phyloP scores from a whole-genome alignment of 352 stramenopile genomes.

The Phytophthora rubi region DNA sequence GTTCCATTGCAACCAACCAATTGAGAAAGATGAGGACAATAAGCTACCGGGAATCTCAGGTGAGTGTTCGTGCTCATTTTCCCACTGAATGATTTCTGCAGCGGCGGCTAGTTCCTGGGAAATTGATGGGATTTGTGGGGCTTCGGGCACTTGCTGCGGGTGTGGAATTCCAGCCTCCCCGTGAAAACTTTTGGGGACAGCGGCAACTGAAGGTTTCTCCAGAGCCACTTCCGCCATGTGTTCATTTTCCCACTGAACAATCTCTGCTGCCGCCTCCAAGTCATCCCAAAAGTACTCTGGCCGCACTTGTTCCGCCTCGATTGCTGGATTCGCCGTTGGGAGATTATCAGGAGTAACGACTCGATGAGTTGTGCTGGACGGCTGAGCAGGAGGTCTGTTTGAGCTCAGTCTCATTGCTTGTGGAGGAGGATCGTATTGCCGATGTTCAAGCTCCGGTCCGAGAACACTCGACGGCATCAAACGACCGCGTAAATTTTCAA shows the following conservation, averaged over 20 bases:
- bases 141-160: not conserved
- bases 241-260: slow-evolving; percentile 63
- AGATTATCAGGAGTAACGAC: slow-evolving; percentile 37
- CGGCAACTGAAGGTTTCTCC: slow-evolving; percentile 6
- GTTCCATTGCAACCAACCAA: not conserved
- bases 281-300: slow-evolving; percentile 46
- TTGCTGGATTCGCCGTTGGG: not conserved
- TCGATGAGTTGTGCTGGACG: slow-evolving; percentile 4
- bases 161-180: not conserved
- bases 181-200: not conserved
- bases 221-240: slow-evolving; percentile 40
- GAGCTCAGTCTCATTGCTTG: slow-evolving; percentile 4
- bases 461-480: slow-evolving; percentile 5
- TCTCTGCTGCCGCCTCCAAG: slow-evolving; percentile 55
- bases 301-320: slow-evolving; percentile 10
- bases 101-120: slow-evolving; percentile 49
- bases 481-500: not conserved
- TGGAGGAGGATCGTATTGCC: not conserved
- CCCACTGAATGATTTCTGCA: slow-evolving; percentile 54
- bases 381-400: slow-evolving; percentile 6
- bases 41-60: slow-evolving; percentile 10
- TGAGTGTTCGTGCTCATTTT: slow-evolving; percentile 42
- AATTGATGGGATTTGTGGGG: slow-evolving; percentile 20
- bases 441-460: not conserved
- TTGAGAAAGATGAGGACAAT: not conserved